Evolutionary conservation across 495 filamentous ascomycete species (phyloP), one percentile per base, ranked within the genome.

Genomic region (Penicillium argentinense): DNA sequence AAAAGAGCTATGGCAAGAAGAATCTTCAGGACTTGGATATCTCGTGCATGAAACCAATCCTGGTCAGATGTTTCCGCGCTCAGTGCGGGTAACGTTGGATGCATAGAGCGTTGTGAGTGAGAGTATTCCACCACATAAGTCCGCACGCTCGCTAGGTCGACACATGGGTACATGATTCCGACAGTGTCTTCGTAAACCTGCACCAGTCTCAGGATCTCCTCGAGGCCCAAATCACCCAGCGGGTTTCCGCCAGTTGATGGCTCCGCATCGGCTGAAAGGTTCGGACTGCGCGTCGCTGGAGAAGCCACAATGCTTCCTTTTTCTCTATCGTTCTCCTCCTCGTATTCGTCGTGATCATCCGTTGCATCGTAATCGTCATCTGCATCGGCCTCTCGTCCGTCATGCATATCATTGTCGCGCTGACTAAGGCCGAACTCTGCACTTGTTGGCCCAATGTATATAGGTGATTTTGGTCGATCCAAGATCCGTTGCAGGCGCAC

Each of bases 151-250:
- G 87, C 80, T 25, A 92, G 82, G 53, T 86, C 75, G 12, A 93
- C 66, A 23, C 91, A 80, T 0, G 88, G 88, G 61, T 91, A 95
- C 87, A 92, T 91, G 32, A 87, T 68, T 11, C 86, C 85, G 38
- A 91, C 79, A 51, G 89, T 86, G 50, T 95, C 85, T 39, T 90
- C 84, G 57, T 87, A 87, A 0, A 91, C 75, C 5, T 78, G 67
- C 40, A 86, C 82, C 13, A 95, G 64, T 0, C 86, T 78, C 8
- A 88, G 58, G 36, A 87, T 78, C 51, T 95, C 87, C 29, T 84
- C 74, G 53, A 81, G 39, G 0, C 63, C 64, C 1, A 70, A 32
- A 18, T 42, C 33, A 8, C 21, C 45, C 11, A 68, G 28, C 1
- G 61, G 51, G 37, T 66, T 52, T 2, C 41, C 47, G n/a, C 49